Evolutionary conservation across 495 filamentous ascomycete species (phyloP).

Genomic region (Astrothelium subdiscretum): DNA sequence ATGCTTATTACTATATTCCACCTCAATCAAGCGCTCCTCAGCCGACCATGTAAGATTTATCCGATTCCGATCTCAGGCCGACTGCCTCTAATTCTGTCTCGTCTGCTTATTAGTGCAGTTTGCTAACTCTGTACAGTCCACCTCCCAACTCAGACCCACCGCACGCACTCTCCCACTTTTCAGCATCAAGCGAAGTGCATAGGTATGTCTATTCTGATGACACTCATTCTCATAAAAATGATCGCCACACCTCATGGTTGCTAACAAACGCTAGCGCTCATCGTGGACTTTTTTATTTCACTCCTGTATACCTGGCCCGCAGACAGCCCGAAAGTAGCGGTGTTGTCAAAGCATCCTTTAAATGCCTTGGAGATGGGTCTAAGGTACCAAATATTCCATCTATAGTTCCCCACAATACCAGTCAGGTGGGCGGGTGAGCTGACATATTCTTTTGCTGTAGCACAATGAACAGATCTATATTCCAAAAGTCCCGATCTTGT

Average conservation of each 20-base stretch:
- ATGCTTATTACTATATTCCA: constrained; percentile 1
- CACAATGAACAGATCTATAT: background rate
- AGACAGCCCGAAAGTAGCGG: background rate
- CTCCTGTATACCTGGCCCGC: background rate
- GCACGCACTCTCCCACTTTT: background rate
- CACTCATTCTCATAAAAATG: background rate
- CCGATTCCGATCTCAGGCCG: background rate
- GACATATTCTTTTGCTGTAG: background rate
- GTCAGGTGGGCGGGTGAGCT: background rate
- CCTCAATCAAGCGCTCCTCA: background rate
- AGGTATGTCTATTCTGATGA: background rate
- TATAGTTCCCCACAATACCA: background rate
- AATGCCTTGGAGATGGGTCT: background rate
- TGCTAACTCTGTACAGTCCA: background rate
- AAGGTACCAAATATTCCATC: background rate
- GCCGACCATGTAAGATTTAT: background rate
- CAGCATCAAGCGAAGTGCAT: background rate
- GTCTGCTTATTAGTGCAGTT: background rate
- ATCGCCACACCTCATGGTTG: background rate
- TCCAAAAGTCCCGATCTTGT: background rate
- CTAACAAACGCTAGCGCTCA: background rate
- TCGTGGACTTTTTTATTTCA: background rate
- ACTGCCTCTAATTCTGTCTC: background rate
- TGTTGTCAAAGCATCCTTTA: background rate
- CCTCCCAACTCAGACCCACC: background rate